These are phyloP conservation scores for Pterocarpus macrocarpus DNA, from an alignment of 306 rosid genomes.

Conservation along the genomic window DNA sequence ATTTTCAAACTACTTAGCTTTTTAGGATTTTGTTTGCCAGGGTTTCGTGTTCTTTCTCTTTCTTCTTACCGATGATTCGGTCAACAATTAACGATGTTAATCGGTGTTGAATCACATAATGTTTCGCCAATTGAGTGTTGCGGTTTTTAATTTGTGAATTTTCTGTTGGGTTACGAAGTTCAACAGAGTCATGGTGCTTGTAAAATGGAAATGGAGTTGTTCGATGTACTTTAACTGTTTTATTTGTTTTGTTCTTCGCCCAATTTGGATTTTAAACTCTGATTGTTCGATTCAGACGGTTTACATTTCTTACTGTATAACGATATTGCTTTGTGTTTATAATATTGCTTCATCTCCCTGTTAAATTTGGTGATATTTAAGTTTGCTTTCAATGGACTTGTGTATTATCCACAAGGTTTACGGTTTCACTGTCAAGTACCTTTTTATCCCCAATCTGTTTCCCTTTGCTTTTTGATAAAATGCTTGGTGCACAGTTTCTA, in stretches of 20 bases:
- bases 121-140: slow-evolving; percentile 11
- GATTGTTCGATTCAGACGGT: background rate
- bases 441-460: background rate
- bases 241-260: background rate
- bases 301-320: slow-evolving; percentile 3
- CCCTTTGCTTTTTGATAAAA: slow-evolving; percentile 15
- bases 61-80: slow-evolving; percentile 2
- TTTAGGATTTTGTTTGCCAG: slow-evolving; percentile 12
- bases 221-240: background rate
- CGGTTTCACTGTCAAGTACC: slow-evolving; percentile 36
- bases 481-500: slow-evolving; percentile 21
- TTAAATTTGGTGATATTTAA: slow-evolving; percentile 25
- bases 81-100: background rate
- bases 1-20: background rate
- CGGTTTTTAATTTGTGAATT: slow-evolving; percentile 8
- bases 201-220: slow-evolving; percentile 3
- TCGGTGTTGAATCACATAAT: background rate
- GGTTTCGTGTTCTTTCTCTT: slow-evolving; percentile 5
- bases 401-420: slow-evolving; percentile 34
- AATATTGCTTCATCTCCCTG: background rate
- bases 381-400: slow-evolving; percentile 37
- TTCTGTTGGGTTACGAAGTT: slow-evolving; percentile 8
- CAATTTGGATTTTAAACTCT: background rate
- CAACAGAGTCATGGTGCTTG: background rate
- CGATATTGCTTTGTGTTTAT: slow-evolving; percentile 34